Evolutionary conservation across 129 eudicot species (phyloP).

Genomic region (Glebionis coronaria): DNA sequence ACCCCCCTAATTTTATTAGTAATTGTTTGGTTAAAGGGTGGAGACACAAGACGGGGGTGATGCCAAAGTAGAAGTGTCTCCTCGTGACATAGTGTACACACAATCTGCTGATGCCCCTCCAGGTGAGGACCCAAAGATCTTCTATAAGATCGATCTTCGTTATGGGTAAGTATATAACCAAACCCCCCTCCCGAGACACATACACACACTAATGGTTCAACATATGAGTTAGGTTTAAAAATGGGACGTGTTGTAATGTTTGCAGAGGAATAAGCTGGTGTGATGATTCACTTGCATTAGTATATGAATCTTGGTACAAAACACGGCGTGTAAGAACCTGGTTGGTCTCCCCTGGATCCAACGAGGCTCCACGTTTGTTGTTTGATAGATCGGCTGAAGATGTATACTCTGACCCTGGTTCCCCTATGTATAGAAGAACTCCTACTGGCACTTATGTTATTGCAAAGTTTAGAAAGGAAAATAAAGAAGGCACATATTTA

Average conservation of each 20-base stretch:
- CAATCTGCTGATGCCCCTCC: conserved; percentile 78
- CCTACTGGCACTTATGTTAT: conserved; percentile 72
- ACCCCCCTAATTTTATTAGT: background rate
- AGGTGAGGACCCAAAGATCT: conserved; percentile 59
- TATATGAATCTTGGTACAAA: conserved; percentile 95
- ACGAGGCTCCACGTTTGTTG: conserved; percentile 56
- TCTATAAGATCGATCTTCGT: conserved; percentile 85
- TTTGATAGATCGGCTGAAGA: conserved; percentile 96
- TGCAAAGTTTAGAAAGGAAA: conserved; percentile 79
- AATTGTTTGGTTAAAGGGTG: conserved; percentile 50
- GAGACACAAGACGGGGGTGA: conserved; percentile 99
- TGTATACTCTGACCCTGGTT: conserved; percentile 99
- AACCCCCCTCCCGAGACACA: no score
- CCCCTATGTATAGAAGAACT: conserved; percentile 92
- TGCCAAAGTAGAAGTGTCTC: conserved; percentile 92
- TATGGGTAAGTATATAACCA: conserved; percentile 59
- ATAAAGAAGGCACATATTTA: conserved; percentile 49
- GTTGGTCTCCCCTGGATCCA: conserved; percentile 74
- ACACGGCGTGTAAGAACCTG: conserved; percentile 77
- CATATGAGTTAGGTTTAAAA: background rate
- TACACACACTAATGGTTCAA: background rate
- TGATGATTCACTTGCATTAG: conserved; percentile 90
- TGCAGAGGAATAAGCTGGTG: conserved; percentile 94
- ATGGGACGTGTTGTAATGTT: conserved; percentile 2
- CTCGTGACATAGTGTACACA: conserved; percentile 84